Evolutionary conservation across 345 rosid genomes (phyloP).

Genomic region (Populus alba): DNA sequence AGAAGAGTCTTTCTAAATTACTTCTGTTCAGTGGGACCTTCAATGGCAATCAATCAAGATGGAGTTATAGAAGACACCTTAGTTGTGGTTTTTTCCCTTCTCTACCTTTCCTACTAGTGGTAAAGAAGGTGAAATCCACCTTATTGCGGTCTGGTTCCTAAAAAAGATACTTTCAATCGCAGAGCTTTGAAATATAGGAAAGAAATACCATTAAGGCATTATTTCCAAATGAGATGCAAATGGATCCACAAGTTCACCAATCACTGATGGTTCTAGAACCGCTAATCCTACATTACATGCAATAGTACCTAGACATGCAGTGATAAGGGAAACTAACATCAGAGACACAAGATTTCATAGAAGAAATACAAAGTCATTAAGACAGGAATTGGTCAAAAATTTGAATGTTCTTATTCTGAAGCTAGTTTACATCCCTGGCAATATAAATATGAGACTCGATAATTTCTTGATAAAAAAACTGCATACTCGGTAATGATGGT

Average conservation of each 20-base stretch:
- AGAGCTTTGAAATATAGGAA: conserved; percentile 1
- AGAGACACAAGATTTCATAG: not conserved
- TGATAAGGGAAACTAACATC: not conserved
- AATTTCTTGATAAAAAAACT: not conserved
- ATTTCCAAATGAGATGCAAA: conserved; percentile 9
- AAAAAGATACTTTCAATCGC: too few species aligned
- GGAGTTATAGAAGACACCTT: too few species aligned
- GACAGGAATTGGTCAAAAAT: not conserved
- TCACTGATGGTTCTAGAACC: not conserved
- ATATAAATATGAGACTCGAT: not conserved
- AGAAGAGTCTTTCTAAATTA: too few species aligned
- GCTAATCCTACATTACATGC: not conserved
- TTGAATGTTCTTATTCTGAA: not conserved
- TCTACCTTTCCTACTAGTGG: too few species aligned
- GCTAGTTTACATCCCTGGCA: not conserved
- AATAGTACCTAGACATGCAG: not conserved
- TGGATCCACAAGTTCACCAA: not conserved
- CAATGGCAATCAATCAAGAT: too few species aligned
- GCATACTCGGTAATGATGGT: too few species aligned
- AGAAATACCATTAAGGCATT: conserved; percentile 13
- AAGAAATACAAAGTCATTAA: not conserved
- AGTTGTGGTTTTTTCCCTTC: too few species aligned
- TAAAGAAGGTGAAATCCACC: too few species aligned
- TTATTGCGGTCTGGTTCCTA: too few species aligned
- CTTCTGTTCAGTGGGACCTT: too few species aligned